Base-by-base conservation (phyloP, 2,329 filamentous ascomycete species). In the Volutella citrinella region DNA sequence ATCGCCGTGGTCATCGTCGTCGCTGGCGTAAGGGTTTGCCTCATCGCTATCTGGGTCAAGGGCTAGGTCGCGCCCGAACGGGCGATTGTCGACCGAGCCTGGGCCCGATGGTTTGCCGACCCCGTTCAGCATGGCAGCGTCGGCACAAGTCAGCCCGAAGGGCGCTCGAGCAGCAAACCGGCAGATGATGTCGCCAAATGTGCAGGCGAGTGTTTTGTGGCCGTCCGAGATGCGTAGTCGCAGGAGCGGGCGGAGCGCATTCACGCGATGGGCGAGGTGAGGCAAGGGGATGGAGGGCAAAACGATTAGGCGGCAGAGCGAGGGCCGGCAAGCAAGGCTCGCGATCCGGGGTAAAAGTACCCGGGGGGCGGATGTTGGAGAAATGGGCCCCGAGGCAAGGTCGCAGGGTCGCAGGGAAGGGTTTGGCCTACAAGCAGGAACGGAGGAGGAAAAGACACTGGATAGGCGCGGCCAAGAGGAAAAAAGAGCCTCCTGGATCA, bases 1-100 rank as follows among this genome's bases (percentile, higher is more conserved):
- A 29, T 63, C 54, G 34, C 65, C 64, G 38, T 70, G 66, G 37
- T 68, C 66, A 26, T 73, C 69, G 52, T 70, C 75, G 31, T 69
- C 64, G 30, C 51, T 54, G 25, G 22, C 30, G 36, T 43, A 49
- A 22, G 43, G 43, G 44, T 50, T 43, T 29, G 49, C 49, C 34
- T 70, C 69, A 51, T 74, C 72, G 54, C 70, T 77, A 32, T 74
- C 9, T 9, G 9, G 8, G 20, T 22, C n/a, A n/a, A n/a, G n/a
- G n/a, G n/a, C 70, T 29, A 48, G 57, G 32, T 69, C 57, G 44
- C 51, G 51, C 29, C 45, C 46, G 45, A 50, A 55, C 38, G 61
- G 60, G 43, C 55, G 57, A 39, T 48, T 51, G 43, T 51, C 55
- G 42, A 48, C 52, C 41, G 57, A 59, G 42, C 43, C 45, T 35